These are phyloP conservation scores for Xylaria sp. DNA, from an alignment of 2,329 filamentous ascomycete species.

Conservation along the genomic window DNA sequence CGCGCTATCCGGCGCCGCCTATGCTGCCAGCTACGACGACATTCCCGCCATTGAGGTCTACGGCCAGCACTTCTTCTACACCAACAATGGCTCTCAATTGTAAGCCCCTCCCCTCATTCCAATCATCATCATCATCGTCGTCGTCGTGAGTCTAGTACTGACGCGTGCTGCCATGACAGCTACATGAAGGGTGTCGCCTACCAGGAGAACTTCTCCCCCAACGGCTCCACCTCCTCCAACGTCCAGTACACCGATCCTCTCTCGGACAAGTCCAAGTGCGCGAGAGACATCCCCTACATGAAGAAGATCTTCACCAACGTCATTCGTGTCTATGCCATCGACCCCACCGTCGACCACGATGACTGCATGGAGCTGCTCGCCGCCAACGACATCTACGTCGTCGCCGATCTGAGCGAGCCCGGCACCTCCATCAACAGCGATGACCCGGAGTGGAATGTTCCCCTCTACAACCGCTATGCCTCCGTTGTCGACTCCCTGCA, in stretches of 20 bases:
- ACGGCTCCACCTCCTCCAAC: slow-evolving; percentile 58
- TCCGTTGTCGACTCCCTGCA: slow-evolving; percentile 82
- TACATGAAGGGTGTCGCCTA: slow-evolving; percentile 96
- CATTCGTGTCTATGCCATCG: slow-evolving; percentile 94
- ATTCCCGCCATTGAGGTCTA: slow-evolving; percentile 49
- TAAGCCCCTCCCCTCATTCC: slow-evolving; percentile 47
- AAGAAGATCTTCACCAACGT: slow-evolving; percentile 85
- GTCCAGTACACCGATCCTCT: slow-evolving; percentile 83
- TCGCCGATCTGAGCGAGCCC: slow-evolving; percentile 90
- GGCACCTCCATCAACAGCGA: slow-evolving; percentile 85
- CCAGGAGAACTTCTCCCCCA: slow-evolving; percentile 79
- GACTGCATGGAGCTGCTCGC: slow-evolving; percentile 86
- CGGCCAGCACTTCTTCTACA: slow-evolving; percentile 53
- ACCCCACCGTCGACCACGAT: slow-evolving; percentile 81
- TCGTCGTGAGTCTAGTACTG: slow-evolving; percentile 27
- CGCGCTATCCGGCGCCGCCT: slow-evolving; percentile 43
- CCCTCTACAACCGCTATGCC: slow-evolving; percentile 83
- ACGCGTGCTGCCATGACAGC: slow-evolving; percentile 43
- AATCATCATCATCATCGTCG: no score
- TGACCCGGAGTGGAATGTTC: slow-evolving; percentile 80
- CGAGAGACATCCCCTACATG: slow-evolving; percentile 86
- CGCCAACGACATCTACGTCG: slow-evolving; percentile 91
- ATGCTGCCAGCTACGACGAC: slow-evolving; percentile 47
- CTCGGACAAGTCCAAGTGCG: slow-evolving; percentile 75
- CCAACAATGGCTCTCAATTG: slow-evolving; percentile 76